Percentiles rank a stretch among this genome's conserved stretches.
Conservation (phyloP, 306 rosid genomes). For the Fragaria ananassa region DNA sequence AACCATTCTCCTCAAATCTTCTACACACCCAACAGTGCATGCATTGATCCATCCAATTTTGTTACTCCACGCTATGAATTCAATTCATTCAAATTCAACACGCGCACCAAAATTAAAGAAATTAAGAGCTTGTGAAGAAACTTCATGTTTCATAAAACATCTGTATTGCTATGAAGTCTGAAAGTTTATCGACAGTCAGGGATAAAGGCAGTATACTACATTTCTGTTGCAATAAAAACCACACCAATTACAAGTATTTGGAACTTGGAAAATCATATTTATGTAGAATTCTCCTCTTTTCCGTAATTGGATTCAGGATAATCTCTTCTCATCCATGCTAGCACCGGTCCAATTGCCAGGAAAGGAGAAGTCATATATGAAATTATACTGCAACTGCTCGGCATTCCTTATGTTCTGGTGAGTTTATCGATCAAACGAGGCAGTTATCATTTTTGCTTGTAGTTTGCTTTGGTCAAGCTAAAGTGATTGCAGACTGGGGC, state of each 20-base stretch:
- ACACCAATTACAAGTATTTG: background rate
- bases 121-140: background rate
- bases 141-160: background rate
- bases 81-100: slow-evolving; percentile 2
- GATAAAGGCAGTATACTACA: background rate
- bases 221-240: background rate
- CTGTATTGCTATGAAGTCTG: background rate
- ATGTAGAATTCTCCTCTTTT: background rate
- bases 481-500: background rate
- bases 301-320: background rate
- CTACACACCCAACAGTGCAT: slow-evolving; percentile 9
- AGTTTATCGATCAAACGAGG: background rate
- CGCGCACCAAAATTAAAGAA: background rate
- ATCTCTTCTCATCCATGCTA: background rate
- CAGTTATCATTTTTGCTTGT: background rate
- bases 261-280: background rate
- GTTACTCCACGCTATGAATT: background rate
- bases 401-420: background rate
- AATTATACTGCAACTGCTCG: background rate
- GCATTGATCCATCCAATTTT: background rate
- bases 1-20: slow-evolving; percentile 23
- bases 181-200: background rate
- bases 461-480: background rate
- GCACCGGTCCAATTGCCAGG: background rate
- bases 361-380: background rate